Conservation (phyloP, 2,329 filamentous ascomycete genomes). For the Pseudogymnoascus destructans region DNA sequence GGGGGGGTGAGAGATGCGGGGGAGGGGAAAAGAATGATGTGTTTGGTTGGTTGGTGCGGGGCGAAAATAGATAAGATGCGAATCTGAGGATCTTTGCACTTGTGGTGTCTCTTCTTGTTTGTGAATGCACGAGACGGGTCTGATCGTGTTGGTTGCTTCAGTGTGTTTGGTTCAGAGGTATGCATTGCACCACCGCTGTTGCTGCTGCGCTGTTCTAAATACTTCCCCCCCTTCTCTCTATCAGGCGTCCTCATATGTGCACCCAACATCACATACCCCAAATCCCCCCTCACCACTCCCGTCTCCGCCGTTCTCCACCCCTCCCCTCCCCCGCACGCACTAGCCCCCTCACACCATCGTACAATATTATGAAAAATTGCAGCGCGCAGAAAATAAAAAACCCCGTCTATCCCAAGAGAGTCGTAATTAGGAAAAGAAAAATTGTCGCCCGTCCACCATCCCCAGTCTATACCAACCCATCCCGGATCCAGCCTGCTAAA, state of each 20-base stretch:
- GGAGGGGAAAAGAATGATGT: background rate
- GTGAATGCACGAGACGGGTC: background rate
- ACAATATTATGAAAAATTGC: background rate
- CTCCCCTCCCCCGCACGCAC: background rate
- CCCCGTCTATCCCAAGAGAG: conserved; percentile 4
- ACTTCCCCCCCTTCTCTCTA: background rate
- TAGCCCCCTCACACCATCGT: background rate
- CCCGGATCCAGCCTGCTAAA: conserved; percentile 1
- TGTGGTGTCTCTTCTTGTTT: too few relatives aligned
- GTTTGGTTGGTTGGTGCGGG: background rate
- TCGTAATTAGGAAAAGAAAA: conserved; percentile 5
- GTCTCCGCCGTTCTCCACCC: background rate
- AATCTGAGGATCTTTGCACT: conserved; percentile 5
- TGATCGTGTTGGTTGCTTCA: background rate
- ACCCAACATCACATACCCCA: background rate
- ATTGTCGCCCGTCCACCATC: background rate
- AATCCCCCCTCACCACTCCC: background rate
- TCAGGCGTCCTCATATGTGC: background rate
- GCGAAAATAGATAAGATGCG: background rate
- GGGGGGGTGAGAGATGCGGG: background rate
- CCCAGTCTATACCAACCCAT: background rate
- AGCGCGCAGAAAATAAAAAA: background rate
- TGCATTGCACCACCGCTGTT: background rate
- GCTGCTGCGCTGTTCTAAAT: background rate
- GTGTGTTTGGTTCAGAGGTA: background rate